Evolutionary conservation across 1,284 basidiomycete genomes (phyloP), one percentile per base, ranked within the genome.

Genomic region (Cryptococcus sp.): DNA sequence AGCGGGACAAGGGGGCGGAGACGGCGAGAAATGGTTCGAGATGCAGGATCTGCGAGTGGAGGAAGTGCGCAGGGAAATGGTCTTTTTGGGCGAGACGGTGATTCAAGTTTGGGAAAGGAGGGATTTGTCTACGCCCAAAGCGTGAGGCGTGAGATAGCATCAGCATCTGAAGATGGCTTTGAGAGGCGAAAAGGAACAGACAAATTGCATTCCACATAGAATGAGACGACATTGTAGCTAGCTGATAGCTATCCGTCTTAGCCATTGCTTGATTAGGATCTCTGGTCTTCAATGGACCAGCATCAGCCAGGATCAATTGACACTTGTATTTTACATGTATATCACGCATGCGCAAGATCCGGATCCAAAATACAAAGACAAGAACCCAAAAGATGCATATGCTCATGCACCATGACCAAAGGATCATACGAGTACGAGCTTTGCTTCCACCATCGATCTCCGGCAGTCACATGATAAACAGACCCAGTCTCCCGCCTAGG

Each of bases 41-140:
- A 90, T 98, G 58, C 94, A 99, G 78, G 96, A 99, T 81, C 83
- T 99, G 59, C 90, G 96, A 58, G 94, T 99, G 8, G 90, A 95
- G 71, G 92, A 97, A 72, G 90, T 93, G 38, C 85, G 94, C 63
- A 90, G 89, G 77, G 93, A 97, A 73, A 94, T 99, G 91, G 94
- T 99, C 62, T 95, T 98, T 76, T 82, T 99, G 40, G 95, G 94
- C 27, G 96, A 99, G 78, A 93, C 90, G 25, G 90, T 96, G 50
- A 81, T 99, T 49, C 96, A 98, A 84, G 93, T 78, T 17, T 79
- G 77, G 77, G 73, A 79, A 57, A 63, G 77, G 45, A 57, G 75
- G 49, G 76, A 77, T 62, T 50, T 78, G n/a, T 66, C 67, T 15
- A 70, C 66, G 6, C 61, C 64, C 11, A 54, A 30, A 46, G 39